These are phyloP conservation scores for Bacterosira constricta DNA, from an alignment of 108 stramenopile genomes.

Conservation along the genomic window DNA sequence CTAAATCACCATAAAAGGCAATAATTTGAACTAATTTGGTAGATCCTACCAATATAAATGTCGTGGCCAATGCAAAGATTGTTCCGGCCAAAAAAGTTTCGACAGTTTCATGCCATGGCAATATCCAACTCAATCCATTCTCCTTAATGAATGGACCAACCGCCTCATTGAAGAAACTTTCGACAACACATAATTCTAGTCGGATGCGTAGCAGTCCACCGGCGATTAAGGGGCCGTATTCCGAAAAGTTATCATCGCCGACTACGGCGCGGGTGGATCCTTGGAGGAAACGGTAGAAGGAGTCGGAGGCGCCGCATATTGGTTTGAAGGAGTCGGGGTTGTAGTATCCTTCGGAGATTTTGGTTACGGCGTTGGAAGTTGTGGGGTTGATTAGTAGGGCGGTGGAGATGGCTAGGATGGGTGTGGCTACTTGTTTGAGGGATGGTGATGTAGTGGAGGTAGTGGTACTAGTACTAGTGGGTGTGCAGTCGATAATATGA, in stretches of 20 bases:
- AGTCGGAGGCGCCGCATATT: slow-evolving; percentile 86
- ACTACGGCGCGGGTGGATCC: slow-evolving; percentile 72
- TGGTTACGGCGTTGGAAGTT: neutral
- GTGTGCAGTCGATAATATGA: neutral
- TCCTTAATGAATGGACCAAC: slow-evolving; percentile 88
- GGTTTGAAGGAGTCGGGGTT: slow-evolving; percentile 85
- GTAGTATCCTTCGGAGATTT: slow-evolving; percentile 54
- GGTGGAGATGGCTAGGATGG: slow-evolving; percentile 11
- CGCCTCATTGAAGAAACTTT: slow-evolving; percentile 92
- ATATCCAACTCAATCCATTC: slow-evolving; percentile 88
- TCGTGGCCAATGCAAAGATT: slow-evolving; percentile 89
- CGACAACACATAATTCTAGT: slow-evolving; percentile 92
- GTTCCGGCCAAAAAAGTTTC: slow-evolving; percentile 92
- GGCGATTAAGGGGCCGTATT: slow-evolving; percentile 92
- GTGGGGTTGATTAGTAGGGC: slow-evolving; percentile 2
- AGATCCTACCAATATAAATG: slow-evolving; percentile 91
- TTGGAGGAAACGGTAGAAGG: slow-evolving; percentile 84
- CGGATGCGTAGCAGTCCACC: slow-evolving; percentile 89
- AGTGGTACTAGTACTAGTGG: neutral
- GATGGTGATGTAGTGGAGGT: neutral
- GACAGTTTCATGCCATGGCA: slow-evolving; percentile 91
- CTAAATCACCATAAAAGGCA: slow-evolving; percentile 82
- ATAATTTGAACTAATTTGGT: slow-evolving; percentile 90
- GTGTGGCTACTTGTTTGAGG: neutral
- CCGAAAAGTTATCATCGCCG: slow-evolving; percentile 81